Evolutionary conservation across 1,284 basidiomycete genomes (phyloP).

Genomic region (Pascua sp.): DNA sequence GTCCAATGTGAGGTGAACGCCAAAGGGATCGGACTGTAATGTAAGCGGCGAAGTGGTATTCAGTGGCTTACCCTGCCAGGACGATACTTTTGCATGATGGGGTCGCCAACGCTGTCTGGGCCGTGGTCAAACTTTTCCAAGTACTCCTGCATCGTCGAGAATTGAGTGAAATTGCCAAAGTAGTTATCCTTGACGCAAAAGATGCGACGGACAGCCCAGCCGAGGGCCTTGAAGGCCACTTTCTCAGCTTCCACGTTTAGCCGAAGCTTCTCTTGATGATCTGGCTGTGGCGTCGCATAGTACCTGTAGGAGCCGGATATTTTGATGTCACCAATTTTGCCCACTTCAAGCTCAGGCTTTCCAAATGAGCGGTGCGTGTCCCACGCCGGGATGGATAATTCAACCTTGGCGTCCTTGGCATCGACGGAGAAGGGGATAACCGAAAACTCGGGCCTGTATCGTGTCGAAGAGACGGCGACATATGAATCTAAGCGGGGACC

Average conservation of each 20-base stretch:
- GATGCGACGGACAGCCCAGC: constrained; percentile 80
- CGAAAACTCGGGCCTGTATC: constrained; percentile 68
- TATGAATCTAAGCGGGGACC: constrained; percentile 59
- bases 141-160: constrained; percentile 79
- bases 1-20: constrained; percentile 64
- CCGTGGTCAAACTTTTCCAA: constrained; percentile 63
- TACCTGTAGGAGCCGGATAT: constrained; percentile 72
- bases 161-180: constrained; percentile 85
- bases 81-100: constrained; percentile 71
- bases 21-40: constrained; percentile 70
- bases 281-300: constrained; percentile 62
- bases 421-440: constrained; percentile 65
- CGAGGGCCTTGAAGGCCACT: constrained; percentile 66
- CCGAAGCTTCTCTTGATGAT: constrained; percentile 72
- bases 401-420: constrained; percentile 58
- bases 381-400: constrained; percentile 75
- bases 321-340: constrained; percentile 58
- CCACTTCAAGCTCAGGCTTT: constrained; percentile 55
- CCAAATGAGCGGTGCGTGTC: constrained; percentile 73
- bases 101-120: constrained; percentile 66
- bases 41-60: neutral
- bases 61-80: constrained; percentile 60
- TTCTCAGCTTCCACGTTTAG: constrained; percentile 55
- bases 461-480: constrained; percentile 64
- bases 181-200: constrained; percentile 89